Conservation (phyloP, 2,329 filamentous ascomycete genomes). For the Phaeoacremonium minimum region DNA sequence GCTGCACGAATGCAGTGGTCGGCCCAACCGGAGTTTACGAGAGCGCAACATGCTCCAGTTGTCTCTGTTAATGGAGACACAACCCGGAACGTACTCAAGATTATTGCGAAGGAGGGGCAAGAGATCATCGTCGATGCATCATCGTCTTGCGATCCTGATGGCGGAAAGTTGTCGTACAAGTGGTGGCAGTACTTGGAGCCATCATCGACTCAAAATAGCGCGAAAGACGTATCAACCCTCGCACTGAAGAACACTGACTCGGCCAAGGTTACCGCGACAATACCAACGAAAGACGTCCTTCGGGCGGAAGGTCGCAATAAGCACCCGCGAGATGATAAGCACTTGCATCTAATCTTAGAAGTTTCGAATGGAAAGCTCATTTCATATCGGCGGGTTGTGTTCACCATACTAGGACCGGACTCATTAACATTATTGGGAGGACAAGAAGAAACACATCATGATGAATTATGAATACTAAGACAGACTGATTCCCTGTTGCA, state of each 20-base stretch:
- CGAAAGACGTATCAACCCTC: constrained; percentile 1
- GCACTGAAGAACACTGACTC: neutral
- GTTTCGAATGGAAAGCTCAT: constrained; percentile 4
- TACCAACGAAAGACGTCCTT: constrained; percentile 3
- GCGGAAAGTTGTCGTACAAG: constrained; percentile 10
- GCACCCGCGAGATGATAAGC: constrained; percentile 4
- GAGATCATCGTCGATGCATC: constrained; percentile 9
- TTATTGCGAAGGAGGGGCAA: constrained; percentile 7
- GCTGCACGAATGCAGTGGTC: constrained; percentile 13
- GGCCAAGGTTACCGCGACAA: constrained; percentile 3
- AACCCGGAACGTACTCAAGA: constrained; percentile 5
- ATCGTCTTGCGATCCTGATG: constrained; percentile 12
- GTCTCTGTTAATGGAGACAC: constrained; percentile 13
- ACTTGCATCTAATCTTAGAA: constrained; percentile 6
- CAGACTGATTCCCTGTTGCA: too few species aligned
- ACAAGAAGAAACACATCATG: too few species aligned
- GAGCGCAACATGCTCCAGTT: constrained; percentile 10
- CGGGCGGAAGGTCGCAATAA: neutral
- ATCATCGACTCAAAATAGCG: constrained; percentile 3
- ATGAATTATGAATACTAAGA: too few species aligned
- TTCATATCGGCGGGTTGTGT: constrained; percentile 3
- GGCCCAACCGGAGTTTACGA: constrained; percentile 1
- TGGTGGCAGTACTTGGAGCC: constrained; percentile 13
- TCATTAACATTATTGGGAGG: too few species aligned
- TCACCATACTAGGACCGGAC: too few species aligned